These are phyloP conservation scores for Lasiodiplodia sp. DNA, from an alignment of 2,329 filamentous ascomycete genomes.

Conservation along the genomic window DNA sequence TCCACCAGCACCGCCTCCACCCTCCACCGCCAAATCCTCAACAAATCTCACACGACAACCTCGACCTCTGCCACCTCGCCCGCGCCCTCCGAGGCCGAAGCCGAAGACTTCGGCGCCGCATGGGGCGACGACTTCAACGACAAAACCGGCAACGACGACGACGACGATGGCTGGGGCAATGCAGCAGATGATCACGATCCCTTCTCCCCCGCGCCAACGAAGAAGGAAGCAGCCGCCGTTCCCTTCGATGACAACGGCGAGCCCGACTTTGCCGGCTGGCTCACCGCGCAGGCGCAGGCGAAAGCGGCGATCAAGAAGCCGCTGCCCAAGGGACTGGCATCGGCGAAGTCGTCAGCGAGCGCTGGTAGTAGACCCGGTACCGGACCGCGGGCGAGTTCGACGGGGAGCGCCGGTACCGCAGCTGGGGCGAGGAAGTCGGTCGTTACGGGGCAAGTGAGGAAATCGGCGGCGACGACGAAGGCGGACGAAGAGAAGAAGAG, in stretches of 20 bases:
- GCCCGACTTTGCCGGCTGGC: slow-evolving; percentile 94
- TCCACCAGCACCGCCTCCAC: slow-evolving; percentile 57
- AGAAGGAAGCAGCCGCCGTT: slow-evolving; percentile 42
- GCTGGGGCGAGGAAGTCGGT: slow-evolving; percentile 39
- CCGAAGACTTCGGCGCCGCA: slow-evolving; percentile 47
- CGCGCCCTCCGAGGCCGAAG: slow-evolving; percentile 35
- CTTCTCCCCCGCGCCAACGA: slow-evolving; percentile 48
- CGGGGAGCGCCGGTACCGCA: slow-evolving; percentile 40
- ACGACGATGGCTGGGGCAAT: slow-evolving; percentile 73
- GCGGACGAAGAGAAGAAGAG: slow-evolving; percentile 36
- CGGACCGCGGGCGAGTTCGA: slow-evolving; percentile 40
- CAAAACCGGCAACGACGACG: slow-evolving; percentile 61
- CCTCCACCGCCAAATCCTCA: slow-evolving; percentile 54
- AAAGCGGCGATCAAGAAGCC: slow-evolving; percentile 68
- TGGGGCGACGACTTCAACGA: slow-evolving; percentile 66
- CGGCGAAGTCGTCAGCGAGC: slow-evolving; percentile 58
- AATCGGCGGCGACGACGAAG: slow-evolving; percentile 29
- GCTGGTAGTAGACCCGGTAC: slow-evolving; percentile 46
- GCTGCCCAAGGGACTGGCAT: slow-evolving; percentile 79
- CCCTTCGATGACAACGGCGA: slow-evolving; percentile 85
- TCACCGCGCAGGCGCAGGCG: slow-evolving; percentile 82
- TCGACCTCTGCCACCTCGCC: slow-evolving; percentile 36
- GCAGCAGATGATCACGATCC: slow-evolving; percentile 56
- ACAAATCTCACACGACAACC: slow-evolving; percentile 24
- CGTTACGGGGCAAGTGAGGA: slow-evolving; percentile 16